Percentiles rank a stretch among this genome's conserved stretches.
These are phyloP conservation scores for Fistulina hepatica DNA, from an alignment of 1,284 basidiomycete genomes.

Conservation along the genomic window DNA sequence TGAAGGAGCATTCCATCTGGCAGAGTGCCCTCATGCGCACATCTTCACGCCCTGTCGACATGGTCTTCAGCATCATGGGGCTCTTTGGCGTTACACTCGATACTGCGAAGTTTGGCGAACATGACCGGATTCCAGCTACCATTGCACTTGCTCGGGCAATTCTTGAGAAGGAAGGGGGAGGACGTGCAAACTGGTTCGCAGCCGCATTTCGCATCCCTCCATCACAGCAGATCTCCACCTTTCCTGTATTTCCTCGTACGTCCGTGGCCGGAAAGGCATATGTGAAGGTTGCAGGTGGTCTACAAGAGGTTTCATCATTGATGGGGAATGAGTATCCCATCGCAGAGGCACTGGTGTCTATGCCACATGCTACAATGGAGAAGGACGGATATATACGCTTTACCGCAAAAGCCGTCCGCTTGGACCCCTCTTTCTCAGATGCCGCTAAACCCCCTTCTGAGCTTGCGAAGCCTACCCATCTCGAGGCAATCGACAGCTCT, in stretches of 20 bases:
- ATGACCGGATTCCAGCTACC: constrained; percentile 18
- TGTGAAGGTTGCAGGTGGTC: constrained; percentile 4
- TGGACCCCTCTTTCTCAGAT: too few relatives aligned
- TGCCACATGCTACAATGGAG: too few relatives aligned
- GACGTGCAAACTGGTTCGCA: constrained; percentile 17
- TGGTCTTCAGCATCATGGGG: constrained; percentile 23
- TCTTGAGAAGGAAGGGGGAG: constrained; percentile 14
- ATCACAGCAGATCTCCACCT: constrained; percentile 13
- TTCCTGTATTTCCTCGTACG: constrained; percentile 18
- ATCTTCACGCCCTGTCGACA: constrained; percentile 20
- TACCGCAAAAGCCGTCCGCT: too few relatives aligned
- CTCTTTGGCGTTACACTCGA: constrained; percentile 19
- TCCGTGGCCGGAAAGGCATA: constrained; percentile 13
- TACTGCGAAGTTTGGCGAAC: constrained; percentile 9
- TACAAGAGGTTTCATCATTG: constrained; percentile 5
- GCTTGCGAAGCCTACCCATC: too few relatives aligned
- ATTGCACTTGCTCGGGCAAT: constrained; percentile 17
- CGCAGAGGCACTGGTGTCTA: constrained; percentile 7
- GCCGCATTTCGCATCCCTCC: constrained; percentile 8
- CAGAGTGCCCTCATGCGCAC: constrained; percentile 17
- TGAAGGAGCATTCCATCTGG: constrained; percentile 15
- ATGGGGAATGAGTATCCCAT: constrained; percentile 10
- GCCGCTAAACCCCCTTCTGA: too few relatives aligned
- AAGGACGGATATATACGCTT: too few relatives aligned
- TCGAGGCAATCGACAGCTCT: too few relatives aligned